A percentile compares a stretch with the other conserved stretches of the same genome.
These are phyloP conservation scores for Gelatoporia subvermispora DNA, from an alignment of 768 basidiomycete genomes.

Conservation along the genomic window DNA sequence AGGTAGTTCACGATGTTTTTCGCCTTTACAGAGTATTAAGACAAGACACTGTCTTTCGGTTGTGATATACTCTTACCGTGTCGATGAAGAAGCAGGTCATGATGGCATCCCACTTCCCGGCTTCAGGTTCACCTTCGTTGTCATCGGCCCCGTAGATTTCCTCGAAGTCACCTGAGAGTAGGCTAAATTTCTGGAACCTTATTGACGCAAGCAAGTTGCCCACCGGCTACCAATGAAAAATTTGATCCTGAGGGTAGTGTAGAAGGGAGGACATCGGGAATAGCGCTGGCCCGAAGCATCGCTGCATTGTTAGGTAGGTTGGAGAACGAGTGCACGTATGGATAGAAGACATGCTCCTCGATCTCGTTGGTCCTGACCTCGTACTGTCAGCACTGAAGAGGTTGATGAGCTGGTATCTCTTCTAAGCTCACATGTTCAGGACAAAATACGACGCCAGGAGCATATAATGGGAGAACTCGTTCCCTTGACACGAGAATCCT, in stretches of 20 bases:
- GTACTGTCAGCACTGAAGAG: not conserved
- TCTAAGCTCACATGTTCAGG: conserved; percentile 63
- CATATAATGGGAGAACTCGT: conserved; percentile 97
- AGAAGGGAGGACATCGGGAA: conserved; percentile 84
- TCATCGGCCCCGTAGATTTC: conserved; percentile 71
- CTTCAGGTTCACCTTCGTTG: conserved; percentile 57
- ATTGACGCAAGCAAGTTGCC: conserved; percentile 13
- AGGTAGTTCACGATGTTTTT: conserved; percentile 91
- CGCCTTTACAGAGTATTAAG: conserved; percentile 42
- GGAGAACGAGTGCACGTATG: conserved; percentile 90
- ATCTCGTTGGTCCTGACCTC: conserved; percentile 52
- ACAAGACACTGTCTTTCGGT: not conserved
- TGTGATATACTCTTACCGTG: conserved; percentile 48
- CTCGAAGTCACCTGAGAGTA: conserved; percentile 74
- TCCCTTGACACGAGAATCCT: conserved; percentile 92
- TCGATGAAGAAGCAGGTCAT: conserved; percentile 98
- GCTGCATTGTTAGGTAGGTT: conserved; percentile 58
- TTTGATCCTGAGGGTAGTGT: conserved; percentile 58
- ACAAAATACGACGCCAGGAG: conserved; percentile 85
- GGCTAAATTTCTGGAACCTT: too few species aligned
- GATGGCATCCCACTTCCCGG: conserved; percentile 82
- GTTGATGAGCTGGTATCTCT: not conserved
- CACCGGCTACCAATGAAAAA: conserved; percentile 85
- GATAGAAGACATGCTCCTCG: conserved; percentile 74
- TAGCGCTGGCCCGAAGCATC: conserved; percentile 60